Conservation (phyloP, 495 filamentous ascomycete species). For the Aspergillus ellipticus region DNA sequence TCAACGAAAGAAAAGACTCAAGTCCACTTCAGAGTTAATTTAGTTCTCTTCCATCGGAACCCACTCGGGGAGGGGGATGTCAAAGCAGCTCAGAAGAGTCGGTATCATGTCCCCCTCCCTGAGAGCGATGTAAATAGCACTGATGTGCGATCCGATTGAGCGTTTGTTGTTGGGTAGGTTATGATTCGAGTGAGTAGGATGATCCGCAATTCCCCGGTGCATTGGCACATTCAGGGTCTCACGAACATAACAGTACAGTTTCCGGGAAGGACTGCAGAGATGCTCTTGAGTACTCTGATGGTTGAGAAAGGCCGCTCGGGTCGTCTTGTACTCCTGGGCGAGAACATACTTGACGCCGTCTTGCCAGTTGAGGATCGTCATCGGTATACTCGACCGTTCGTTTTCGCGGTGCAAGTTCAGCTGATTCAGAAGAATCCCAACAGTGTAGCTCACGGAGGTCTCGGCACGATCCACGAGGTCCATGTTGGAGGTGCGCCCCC, state of each 20-base stretch:
- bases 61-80: background rate
- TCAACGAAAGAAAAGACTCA: background rate
- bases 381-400: background rate
- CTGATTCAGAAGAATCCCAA: constrained; percentile 7
- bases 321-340: background rate
- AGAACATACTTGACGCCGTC: background rate
- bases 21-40: no score
- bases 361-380: constrained; percentile 6
- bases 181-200: constrained; percentile 16
- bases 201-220: constrained; percentile 25
- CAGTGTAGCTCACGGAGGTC: background rate
- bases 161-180: constrained; percentile 5
- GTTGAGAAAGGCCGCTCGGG: constrained; percentile 2
- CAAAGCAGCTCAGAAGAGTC: constrained; percentile 43
- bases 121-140: constrained; percentile 20
- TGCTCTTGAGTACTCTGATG: constrained; percentile 2
- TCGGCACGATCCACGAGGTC: constrained; percentile 13
- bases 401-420: background rate
- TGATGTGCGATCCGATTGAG: constrained; percentile 21
- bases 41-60: background rate
- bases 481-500: constrained; percentile 5
- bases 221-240: constrained; percentile 21
- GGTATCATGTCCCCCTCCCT: constrained; percentile 13
- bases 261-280: constrained; percentile 19
- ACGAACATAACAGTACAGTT: constrained; percentile 23